Evolutionary conservation across 148 eudicot species (phyloP), one percentile per base, ranked within the genome.

Genomic region (Heliamphora exappendiculata): DNA sequence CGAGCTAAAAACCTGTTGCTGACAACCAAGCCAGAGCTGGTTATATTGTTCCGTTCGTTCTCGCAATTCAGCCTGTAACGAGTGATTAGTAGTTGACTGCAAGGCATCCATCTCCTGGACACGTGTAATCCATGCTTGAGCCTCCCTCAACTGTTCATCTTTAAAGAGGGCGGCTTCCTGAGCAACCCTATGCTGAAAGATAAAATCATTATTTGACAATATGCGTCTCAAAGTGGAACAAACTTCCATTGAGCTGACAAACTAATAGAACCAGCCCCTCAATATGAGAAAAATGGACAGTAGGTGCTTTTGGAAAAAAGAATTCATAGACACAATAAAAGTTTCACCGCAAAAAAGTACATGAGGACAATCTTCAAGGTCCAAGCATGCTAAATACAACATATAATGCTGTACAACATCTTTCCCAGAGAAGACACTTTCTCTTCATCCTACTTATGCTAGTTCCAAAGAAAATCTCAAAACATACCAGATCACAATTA

Each of bases 111-210:
- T 88, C 81, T 96, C 99, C 79, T 91, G 99, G 67, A 83, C 88
- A 51, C 93, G 85, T 39, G 88, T 70, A 64, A 96, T 89, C 99
- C 99, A 96, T 57, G 87, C 76, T 76, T 93, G 98, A 67, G 98
- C 93, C 22, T 96, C 98, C 81, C 95, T 87, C 76, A 92, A 49
- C 73, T 93, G 97, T 28, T 93, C 97, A 80, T 96, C 99, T 86
- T 90, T 96, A 78, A 76, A 86, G 37, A 85, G 81, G 41, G 87
- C 81, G 44, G 89, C 85, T 80, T 96, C 98, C 79, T 91, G 93
- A 83, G 94, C 87, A 78, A 81, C 83, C 78, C 98, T 88, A 79
- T 93, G 84, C 99, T 96, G 98, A 79, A 82, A 84, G 58, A 77
- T 53, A 50, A 66, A 62, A 55, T 66, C 13, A 64, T 64, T 45